Evolutionary conservation across 257 asterid genomes (phyloP).

Genomic region (Solanum microdontum): DNA sequence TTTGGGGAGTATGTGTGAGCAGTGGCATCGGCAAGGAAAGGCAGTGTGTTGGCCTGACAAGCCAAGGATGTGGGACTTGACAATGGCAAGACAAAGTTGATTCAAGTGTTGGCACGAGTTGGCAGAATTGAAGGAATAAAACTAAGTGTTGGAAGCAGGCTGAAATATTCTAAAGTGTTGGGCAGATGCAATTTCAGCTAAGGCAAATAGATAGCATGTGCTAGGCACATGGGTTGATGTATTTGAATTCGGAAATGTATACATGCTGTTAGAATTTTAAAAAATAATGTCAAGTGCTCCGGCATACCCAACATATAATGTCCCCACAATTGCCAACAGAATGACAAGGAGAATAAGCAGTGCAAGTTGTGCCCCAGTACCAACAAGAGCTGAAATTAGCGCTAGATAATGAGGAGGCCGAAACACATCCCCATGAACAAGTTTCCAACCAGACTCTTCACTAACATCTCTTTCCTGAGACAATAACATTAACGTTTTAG

Average conservation of each 20-base stretch:
- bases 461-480: conserved; percentile 52
- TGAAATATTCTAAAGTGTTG: background rate
- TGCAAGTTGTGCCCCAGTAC: conserved; percentile 53
- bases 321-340: conserved; percentile 43
- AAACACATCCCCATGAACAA: conserved; percentile 57
- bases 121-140: background rate
- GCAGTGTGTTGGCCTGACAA: background rate
- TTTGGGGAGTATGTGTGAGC: background rate
- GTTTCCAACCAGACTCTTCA: conserved; percentile 71
- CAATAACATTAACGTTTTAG: background rate
- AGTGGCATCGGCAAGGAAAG: background rate
- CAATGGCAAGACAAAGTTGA: background rate
- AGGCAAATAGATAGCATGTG: background rate
- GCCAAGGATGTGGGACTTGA: background rate
- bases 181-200: background rate
- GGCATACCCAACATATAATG: conserved; percentile 55
- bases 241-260: background rate
- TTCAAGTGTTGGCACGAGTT: background rate
- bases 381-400: conserved; percentile 47
- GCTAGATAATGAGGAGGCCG: conserved; percentile 34
- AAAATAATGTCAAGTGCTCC: background rate
- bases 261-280: background rate
- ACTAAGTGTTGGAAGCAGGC: background rate
- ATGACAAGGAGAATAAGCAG: conserved; percentile 50
- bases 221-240: background rate